Evolutionary conservation across 2,329 filamentous ascomycete species (phyloP), one percentile per base, ranked within the genome.

Genomic region (Epichloe bromicola): DNA sequence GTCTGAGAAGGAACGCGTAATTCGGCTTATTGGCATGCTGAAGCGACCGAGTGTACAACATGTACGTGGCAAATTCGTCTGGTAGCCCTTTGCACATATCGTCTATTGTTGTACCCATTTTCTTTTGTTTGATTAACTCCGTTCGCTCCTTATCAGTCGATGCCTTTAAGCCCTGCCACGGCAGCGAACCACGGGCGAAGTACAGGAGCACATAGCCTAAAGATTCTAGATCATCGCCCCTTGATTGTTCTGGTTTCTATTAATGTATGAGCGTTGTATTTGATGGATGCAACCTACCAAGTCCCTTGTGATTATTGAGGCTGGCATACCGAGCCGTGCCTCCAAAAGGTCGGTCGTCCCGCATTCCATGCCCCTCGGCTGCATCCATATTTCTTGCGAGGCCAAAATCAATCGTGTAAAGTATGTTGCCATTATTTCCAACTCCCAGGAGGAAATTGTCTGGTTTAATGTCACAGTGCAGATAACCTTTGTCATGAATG

Each of bases 381-480:
- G 11, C 5, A 15, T 40, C 40, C 19, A 45, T 38, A 15, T 53
- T 40, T 20, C 30, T 43, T 66, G 93, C 91, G 58, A 98, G 77
- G 78, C 93, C 93, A 63, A 98, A 98, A 72, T 97, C 93, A 61
- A 97, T 97, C 46, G 96, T 91, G 62, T 97, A 97, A 76, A 98
- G 90, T 75, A 96, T 90, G 74, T 97, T 97, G 58, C 93, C 93
- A 65, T 91, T 88, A 80, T 96, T 97, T 65, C 93, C 93, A 62
- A 96, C 96, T 56, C 91, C 91, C 89, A 97, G 95, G 48, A 97
- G 78, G 75, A 97, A 97, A 80, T 98, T 97, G 77, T 98, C 93
- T 30, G 93, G 93, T 79, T 98, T 98, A 77, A 98, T 97, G 70
- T 97, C 93, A 72, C 93, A 90, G 75, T 98, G 93, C 68, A 97